Conservation (phyloP, 805 yeast genomes). For the Torulaspora delbrueckii region DNA sequence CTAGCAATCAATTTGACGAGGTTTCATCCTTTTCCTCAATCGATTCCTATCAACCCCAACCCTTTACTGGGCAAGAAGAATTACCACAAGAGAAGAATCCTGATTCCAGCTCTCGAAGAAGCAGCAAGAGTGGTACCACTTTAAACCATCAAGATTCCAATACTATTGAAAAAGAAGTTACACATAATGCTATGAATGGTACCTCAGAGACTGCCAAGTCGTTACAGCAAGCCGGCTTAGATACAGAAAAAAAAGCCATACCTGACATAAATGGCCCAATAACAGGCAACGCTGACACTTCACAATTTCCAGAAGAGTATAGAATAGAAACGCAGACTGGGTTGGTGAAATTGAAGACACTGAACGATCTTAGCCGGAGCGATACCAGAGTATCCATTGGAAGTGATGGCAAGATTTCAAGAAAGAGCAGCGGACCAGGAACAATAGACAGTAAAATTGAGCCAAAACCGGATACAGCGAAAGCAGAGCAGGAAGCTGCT, state of each 20-base stretch:
- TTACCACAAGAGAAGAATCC: neutral
- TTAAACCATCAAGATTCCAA: slow-evolving; percentile 16
- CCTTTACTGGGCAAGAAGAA: slow-evolving; percentile 17
- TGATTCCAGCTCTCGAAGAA: slow-evolving; percentile 6
- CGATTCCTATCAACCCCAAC: slow-evolving; percentile 27
- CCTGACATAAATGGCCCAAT: slow-evolving; percentile 26
- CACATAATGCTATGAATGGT: slow-evolving; percentile 23
- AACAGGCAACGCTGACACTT: slow-evolving; percentile 6
- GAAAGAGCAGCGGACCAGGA: slow-evolving; percentile 1
- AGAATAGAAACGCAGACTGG: slow-evolving; percentile 63
- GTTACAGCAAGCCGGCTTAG: slow-evolving; percentile 16
- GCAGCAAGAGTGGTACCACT: slow-evolving; percentile 15
- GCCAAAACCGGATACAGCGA: slow-evolving; percentile 4
- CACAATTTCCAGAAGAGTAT: slow-evolving; percentile 62
- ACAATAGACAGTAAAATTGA: neutral
- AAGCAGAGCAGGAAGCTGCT: neutral
- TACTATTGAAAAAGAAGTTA: slow-evolving; percentile 20
- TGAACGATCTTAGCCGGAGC: slow-evolving; percentile 48
- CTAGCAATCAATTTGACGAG: slow-evolving; percentile 25
- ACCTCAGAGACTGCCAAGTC: slow-evolving; percentile 27
- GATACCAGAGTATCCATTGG: slow-evolving; percentile 19
- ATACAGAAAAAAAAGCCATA: slow-evolving; percentile 10
- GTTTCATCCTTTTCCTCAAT: slow-evolving; percentile 28
- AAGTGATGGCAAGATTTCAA: slow-evolving; percentile 4
- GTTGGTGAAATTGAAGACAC: slow-evolving; percentile 53